Evolutionary conservation across 2,329 filamentous ascomycete genomes (phyloP), one percentile per base, ranked within the genome.

Genomic region (Fusarium mangiferae): DNA sequence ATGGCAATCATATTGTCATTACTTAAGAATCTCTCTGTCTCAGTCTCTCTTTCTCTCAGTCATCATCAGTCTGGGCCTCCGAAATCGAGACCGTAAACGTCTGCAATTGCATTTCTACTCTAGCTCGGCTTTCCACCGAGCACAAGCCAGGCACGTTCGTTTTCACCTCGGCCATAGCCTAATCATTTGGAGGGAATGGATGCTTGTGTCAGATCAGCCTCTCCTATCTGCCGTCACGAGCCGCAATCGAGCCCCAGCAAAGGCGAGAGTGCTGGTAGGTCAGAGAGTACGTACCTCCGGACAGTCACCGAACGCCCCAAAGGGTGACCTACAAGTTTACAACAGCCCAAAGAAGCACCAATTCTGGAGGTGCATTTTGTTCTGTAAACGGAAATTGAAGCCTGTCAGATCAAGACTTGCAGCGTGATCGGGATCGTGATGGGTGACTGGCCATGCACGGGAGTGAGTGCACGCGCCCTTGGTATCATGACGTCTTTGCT

Each of bases 201-300:
- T 45, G 60, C 35, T 61, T 68, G 38, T 73, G 71, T 68, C 60
- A 72, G 38, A 72, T 67, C 68, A 67, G 62, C 42, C 44, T 66
- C 60, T 36, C 44, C 51, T 41, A 66, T 70, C 55, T 52, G 39
- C 62, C 62, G 69, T 70, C 72, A 75, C 68, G 64, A 75, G 72
- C 68, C 62, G 65, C 64, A 68, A 61, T 30, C 35, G 38, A 41
- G 15, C 49, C 49, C 33, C 33, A 36, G 49, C 35, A 60, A 51
- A 58, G 30, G 55, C 24, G 24, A 60, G 59, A 58, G 30, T 46
- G 17, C 30, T 22, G 30, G 30, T 33, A 62, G 54, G 62, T 45
- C 44, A 44, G 58, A 24, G 28, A 51, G 64, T 77, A 78, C 73
- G 76, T 78, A 77, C 68, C 75, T 68, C 76, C 76, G 76, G 76